phyloP scores from a whole-genome alignment of 257 asterid genomes.

The Vinca minor region DNA sequence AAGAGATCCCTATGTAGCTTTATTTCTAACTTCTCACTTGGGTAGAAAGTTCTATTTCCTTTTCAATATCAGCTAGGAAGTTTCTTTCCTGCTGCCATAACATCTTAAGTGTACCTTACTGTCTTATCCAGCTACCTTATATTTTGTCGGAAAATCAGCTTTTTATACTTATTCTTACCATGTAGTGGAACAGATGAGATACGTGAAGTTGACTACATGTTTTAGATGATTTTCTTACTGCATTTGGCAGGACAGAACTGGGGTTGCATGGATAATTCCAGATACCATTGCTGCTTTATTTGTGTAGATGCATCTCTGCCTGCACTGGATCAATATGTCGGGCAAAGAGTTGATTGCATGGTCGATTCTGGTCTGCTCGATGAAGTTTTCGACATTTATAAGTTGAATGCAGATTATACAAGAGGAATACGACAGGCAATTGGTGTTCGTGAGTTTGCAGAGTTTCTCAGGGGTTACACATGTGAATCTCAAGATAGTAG shows the following conservation, averaged over 20 bases:
- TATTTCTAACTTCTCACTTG: background rate
- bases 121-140: background rate
- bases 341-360: conserved; percentile 78
- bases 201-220: background rate
- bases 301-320: conserved; percentile 81
- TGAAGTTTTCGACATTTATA: conserved; percentile 64
- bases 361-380: conserved; percentile 60
- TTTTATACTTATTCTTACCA: background rate
- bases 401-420: conserved; percentile 60
- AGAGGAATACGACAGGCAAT: conserved; percentile 85
- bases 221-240: conserved; percentile 23
- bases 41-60: background rate
- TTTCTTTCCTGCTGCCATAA: background rate
- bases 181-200: background rate
- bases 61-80: background rate
- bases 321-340: conserved; percentile 61
- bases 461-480: conserved; percentile 38
- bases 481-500: conserved; percentile 19
- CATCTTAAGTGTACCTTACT: background rate
- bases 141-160: background rate
- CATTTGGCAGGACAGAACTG: conserved; percentile 95
- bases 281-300: conserved; percentile 67
- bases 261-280: conserved; percentile 72
- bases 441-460: conserved; percentile 82
- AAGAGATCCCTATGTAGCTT: background rate